Evolutionary conservation across 2,329 filamentous ascomycete genomes (phyloP), one percentile per base, ranked within the genome.

Genomic region (Colletotrichum theobromicola): DNA sequence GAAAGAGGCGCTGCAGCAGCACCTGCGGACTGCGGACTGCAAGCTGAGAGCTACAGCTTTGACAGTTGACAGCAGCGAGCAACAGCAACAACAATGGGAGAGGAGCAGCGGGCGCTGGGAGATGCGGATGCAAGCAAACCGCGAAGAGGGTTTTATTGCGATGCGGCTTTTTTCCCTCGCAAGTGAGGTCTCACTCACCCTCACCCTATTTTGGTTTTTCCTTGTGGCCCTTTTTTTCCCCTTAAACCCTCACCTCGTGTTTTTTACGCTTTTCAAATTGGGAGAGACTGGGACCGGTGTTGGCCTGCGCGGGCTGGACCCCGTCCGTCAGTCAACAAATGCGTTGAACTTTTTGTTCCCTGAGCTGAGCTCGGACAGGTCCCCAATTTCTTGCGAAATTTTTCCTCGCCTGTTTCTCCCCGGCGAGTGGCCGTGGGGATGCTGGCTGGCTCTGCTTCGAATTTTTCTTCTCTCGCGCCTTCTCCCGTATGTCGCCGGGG

Each of bases 371-470:
- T 34, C 53, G 50, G 24, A 15, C 50, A 58, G 53, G 65, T 60
- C 65, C 50, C 63, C n/a, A 35, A 67, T 46, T 37, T 35, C 13
- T 21, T 46, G 67, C 67, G 55, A 70, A 65, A 37, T 66, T 66
- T 66, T 53, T 55, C 46, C 34, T 46, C 68, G 34, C 42, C 18
- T 62, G n/a, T 62, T n/a, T 60, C 57, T 32, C 57, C 13, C 57
- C 30, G 18, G 30, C 18, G 16, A 15, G 15, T 61, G 32, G 9
- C 28, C 67, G 60, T 71, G 60, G 61, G 30, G 50, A 66, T 66
- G 55, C 76, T 72, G 60, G 55, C 76, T 72, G 60, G 70, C 30
- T 68, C 46, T 50, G 42, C 77, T 78, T 78, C 65, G 79, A 65
- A 62, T 34, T 50, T 74, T 76, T 70, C 78, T 75, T 78, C 76